Conservation (phyloP, 305 asterid species). For the Solanum chacoense region DNA sequence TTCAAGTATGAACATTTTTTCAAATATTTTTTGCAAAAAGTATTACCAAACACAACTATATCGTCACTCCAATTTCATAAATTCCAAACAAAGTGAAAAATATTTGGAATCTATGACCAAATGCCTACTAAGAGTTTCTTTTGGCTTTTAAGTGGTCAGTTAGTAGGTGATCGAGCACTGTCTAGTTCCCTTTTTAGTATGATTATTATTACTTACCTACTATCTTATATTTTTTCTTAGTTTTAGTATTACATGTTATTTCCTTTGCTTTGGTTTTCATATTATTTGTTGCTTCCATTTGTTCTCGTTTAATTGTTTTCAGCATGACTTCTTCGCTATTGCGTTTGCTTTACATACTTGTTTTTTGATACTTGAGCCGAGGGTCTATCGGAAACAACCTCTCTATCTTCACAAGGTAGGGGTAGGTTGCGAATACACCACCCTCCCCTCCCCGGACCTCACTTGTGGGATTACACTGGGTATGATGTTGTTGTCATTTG, state of each 20-base stretch:
- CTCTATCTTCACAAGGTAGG: not conserved
- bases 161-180: not conserved
- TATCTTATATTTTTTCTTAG: not conserved
- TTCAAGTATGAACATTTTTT: not conserved
- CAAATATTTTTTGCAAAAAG: not conserved
- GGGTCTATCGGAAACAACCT: not conserved
- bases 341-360: not conserved
- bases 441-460: not conserved
- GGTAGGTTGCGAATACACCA: not conserved
- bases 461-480: not conserved
- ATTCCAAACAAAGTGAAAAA: not conserved
- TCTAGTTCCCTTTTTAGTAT: not conserved
- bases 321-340: not conserved
- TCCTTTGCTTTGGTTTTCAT: not conserved
- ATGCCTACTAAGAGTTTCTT: not conserved
- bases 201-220: not conserved
- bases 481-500: not conserved
- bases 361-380: not conserved
- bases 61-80: not conserved
- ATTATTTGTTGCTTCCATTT: not conserved
- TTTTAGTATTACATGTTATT: not conserved
- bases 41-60: not conserved
- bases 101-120: not conserved
- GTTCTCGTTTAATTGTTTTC: not conserved
- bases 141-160: not conserved